These are phyloP conservation scores for Capsicum chinense DNA, from an alignment of 257 asterid species.

Conservation along the genomic window DNA sequence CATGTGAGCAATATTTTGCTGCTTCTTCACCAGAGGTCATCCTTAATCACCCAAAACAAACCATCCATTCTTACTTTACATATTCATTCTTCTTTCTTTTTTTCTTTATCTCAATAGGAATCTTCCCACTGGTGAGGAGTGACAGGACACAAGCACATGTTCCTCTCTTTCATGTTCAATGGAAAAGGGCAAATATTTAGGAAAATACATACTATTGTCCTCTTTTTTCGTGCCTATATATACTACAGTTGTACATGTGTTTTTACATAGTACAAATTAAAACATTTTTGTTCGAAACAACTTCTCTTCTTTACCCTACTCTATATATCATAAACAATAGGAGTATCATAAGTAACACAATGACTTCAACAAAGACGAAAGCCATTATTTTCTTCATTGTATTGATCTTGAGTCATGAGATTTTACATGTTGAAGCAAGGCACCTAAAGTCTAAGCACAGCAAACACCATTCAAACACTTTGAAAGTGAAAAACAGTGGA, in stretches of 20 bases:
- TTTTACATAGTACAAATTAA: background rate
- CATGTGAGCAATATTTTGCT: slow-evolving; percentile 33
- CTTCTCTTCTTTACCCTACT: background rate
- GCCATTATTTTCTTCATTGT: slow-evolving; percentile 20
- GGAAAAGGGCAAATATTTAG: slow-evolving; percentile 1
- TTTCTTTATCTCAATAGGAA: slow-evolving; percentile 27
- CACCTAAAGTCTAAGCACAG: slow-evolving; percentile 36
- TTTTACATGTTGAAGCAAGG: slow-evolving; percentile 39
- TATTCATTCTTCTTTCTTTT: background rate
- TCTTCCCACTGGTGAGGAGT: slow-evolving; percentile 37
- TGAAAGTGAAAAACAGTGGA: background rate
- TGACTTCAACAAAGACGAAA: slow-evolving; percentile 24
- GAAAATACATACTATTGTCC: background rate
- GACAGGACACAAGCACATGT: slow-evolving; percentile 19
- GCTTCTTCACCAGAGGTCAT: slow-evolving; percentile 27
- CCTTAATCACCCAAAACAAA: slow-evolving; percentile 26
- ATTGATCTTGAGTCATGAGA: slow-evolving; percentile 36
- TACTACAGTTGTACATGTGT: slow-evolving; percentile 6
- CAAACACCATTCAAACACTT: slow-evolving; percentile 25
- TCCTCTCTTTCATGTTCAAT: slow-evolving; percentile 27
- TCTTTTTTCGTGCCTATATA: slow-evolving; percentile 19
- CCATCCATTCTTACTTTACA: slow-evolving; percentile 36
- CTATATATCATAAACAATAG: background rate
- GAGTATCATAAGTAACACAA: background rate
- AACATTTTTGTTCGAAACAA: background rate